Evolutionary conservation across 305 asterid species (phyloP).

Genomic region (Fraxinus paxiana): DNA sequence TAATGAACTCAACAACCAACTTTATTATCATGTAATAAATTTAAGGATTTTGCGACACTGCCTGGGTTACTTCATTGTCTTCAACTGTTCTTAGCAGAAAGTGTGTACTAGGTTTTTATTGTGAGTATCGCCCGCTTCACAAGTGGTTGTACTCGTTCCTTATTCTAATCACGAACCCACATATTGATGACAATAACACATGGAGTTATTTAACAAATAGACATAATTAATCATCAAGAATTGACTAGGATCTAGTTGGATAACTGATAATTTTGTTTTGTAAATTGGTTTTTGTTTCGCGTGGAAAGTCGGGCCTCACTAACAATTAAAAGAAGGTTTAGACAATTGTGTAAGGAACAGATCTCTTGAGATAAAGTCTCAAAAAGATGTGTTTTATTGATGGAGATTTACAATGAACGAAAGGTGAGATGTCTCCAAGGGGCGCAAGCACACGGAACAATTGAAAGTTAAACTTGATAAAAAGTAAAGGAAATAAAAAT

Average conservation of each 20-base stretch:
- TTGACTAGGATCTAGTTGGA: neutral
- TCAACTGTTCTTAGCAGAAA: neutral
- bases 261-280: neutral
- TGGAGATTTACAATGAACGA: too few relatives aligned
- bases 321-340: too few relatives aligned
- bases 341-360: too few relatives aligned
- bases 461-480: too few relatives aligned
- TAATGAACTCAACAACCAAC: neutral
- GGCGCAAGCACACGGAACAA: too few relatives aligned
- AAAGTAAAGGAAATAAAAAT: too few relatives aligned
- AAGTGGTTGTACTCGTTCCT: neutral
- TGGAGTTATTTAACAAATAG: too few relatives aligned
- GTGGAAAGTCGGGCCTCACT: too few relatives aligned
- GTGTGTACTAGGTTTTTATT: neutral
- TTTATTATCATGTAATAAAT: neutral
- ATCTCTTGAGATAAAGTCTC: too few relatives aligned
- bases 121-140: neutral
- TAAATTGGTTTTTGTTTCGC: too few relatives aligned
- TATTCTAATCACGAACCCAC: neutral
- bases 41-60: neutral
- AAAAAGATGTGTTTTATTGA: too few relatives aligned
- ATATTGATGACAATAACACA: neutral
- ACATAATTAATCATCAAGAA: neutral
- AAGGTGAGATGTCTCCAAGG: too few relatives aligned
- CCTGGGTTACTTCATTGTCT: neutral